A percentile compares a stretch with the other conserved stretches of the same genome.
These are phyloP conservation scores for Nemania serpens DNA, from an alignment of 2,329 filamentous ascomycete genomes.

Conservation along the genomic window DNA sequence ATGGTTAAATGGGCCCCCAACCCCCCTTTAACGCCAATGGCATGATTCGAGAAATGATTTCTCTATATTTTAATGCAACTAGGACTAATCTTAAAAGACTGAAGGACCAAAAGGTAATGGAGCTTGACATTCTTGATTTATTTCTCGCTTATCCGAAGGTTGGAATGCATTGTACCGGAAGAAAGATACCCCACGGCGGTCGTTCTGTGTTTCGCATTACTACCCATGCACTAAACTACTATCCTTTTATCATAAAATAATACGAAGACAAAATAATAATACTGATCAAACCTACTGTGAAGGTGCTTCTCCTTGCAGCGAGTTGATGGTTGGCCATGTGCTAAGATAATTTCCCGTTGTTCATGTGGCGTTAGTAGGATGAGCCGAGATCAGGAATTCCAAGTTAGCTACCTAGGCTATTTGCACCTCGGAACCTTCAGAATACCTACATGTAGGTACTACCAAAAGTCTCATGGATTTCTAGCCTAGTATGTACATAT, in stretches of 20 bases:
- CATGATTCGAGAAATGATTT: conserved; percentile 1
- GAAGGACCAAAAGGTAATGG: conserved; percentile 10
- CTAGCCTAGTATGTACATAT: not conserved
- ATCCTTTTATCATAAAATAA: conserved; percentile 13
- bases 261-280: conserved; percentile 21
- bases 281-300: conserved; percentile 10
- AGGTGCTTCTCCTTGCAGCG: too few relatives aligned
- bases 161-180: conserved; percentile 28
- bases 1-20: conserved; percentile 6
- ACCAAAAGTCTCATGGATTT: not conserved
- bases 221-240: conserved; percentile 8
- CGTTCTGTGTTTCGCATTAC: conserved; percentile 19
- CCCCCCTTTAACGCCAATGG: not conserved
- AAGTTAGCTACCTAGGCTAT: not conserved
- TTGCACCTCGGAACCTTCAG: not conserved
- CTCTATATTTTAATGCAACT: conserved; percentile 13
- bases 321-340: too few relatives aligned
- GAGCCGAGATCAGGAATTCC: not conserved
- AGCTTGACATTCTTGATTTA: conserved; percentile 12
- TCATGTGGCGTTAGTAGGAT: not conserved
- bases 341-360: not conserved
- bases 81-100: conserved; percentile 18
- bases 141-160: conserved; percentile 22
- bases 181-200: conserved; percentile 33
- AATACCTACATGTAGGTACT: not conserved